Base-by-base conservation (phyloP, 352 stramenopile genomes). In the Phytopythium mirpurense region DNA sequence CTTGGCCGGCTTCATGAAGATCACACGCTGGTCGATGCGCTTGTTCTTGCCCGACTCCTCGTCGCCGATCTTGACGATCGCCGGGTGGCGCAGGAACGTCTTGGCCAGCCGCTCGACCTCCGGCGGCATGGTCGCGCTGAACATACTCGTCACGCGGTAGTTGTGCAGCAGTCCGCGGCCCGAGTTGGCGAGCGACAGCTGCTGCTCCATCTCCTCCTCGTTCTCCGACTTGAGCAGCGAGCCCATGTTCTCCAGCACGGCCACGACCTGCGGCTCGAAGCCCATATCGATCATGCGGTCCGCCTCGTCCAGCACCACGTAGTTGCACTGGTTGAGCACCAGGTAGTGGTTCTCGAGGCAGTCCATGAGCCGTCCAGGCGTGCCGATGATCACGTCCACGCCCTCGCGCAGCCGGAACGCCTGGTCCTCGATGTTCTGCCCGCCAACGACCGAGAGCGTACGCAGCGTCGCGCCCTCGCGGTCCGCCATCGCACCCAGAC, bases 371-470 rank as follows among this genome's bases (percentile, higher is more conserved):
- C 98, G 88, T 51, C 98, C 98, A 3, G 98, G 98, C 6, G 98
- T 99, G 36, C 95, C 97, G 23, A 99, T 97, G 40, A 99, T 93
- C 31, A 99, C 95, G 59, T 99, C 96, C 15, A 98, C 85, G 29
- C 97, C 97, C 53, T 98, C 73, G 16, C 96, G 84, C 12, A 99
- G 75, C 68, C 95, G 88, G 45, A 82, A 76, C 64, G 98, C 95
- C 72, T 99, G 96, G 24, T 84, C 64, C 47, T 83, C 96, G 72
- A 98, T 98, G 42, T 92, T 88, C 37, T 96, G 74, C 27, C 96
- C 96, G 44, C 96, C 96, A 37, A 98, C 97, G 57, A 97, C 29
- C 29, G 29, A 32, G 9, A 32, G 29, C 29, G 29, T 32, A 9
- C 29, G 29, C 29, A 32, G 29, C 9, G 29, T 5, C 29, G 29